Conservation (phyloP, 2,329 filamentous ascomycete genomes). For the Fusarium pseudonygamai region DNA sequence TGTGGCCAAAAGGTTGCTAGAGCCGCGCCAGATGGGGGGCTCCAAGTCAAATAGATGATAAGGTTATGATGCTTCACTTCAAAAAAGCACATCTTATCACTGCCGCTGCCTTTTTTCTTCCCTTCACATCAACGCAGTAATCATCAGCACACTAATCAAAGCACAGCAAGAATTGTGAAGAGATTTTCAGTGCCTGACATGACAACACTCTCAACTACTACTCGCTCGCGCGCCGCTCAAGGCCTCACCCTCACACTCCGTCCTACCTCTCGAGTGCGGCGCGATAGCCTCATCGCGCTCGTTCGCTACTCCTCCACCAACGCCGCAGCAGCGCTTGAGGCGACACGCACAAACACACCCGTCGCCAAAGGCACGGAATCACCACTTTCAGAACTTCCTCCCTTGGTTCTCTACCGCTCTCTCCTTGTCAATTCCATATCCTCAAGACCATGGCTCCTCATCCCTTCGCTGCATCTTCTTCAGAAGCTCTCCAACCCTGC, state of each 20-base stretch:
- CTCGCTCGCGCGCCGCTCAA: constrained; percentile 20
- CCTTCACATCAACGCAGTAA: not conserved
- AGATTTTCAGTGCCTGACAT: constrained; percentile 6
- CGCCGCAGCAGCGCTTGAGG: constrained; percentile 15
- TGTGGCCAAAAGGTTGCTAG: not conserved
- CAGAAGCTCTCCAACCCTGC: constrained; percentile 47
- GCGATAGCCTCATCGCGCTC: constrained; percentile 10
- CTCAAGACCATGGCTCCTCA: constrained; percentile 53
- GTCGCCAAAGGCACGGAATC: not conserved
- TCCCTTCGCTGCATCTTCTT: constrained; percentile 51
- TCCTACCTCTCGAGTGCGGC: not conserved
- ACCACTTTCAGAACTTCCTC: constrained; percentile 46
- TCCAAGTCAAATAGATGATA: constrained; percentile 22
- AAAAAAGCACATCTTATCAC: not conserved
- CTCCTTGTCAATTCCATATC: constrained; percentile 57
- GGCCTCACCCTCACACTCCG: constrained; percentile 13
- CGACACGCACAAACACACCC: constrained; percentile 14
- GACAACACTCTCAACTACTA: constrained; percentile 25
- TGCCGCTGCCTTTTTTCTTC: not conserved
- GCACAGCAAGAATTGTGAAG: not conserved
- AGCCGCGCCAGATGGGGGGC: not conserved
- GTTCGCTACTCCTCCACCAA: constrained; percentile 12
- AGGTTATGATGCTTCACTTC: constrained; percentile 7
- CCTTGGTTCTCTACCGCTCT: constrained; percentile 50
- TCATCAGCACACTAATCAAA: not conserved